A percentile compares a stretch with the other conserved stretches of the same genome.
Conservation (phyloP, 139 green algal species). For the Closterium sp. region DNA sequence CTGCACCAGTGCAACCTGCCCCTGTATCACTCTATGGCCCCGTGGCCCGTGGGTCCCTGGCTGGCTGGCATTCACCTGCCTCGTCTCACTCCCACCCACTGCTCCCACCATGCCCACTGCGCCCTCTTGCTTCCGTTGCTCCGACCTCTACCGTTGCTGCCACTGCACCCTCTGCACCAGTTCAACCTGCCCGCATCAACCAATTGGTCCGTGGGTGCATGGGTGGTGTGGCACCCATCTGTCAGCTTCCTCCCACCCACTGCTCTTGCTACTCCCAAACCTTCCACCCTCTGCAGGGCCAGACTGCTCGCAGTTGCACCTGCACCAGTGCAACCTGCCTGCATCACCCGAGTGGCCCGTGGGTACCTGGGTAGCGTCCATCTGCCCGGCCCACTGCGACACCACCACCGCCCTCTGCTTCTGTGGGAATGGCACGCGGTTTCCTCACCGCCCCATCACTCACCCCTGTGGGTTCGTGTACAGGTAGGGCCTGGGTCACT, state of each 20-base stretch:
- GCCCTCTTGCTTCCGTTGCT: too few species aligned
- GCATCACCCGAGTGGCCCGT: neutral
- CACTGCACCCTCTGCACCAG: too few species aligned
- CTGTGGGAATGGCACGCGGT: neutral
- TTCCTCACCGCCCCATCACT: neutral
- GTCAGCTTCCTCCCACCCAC: too few species aligned
- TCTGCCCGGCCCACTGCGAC: slow-evolving; percentile 14
- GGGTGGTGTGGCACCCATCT: too few species aligned
- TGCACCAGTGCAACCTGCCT: slow-evolving; percentile 14
- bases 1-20: too few species aligned
- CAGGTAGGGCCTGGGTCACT: neutral
- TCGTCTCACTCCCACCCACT: neutral
- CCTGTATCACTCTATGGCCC: too few species aligned
- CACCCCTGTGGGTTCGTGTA: neutral
- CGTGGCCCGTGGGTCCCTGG: too few species aligned
- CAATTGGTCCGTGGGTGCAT: too few species aligned
- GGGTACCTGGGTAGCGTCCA: slow-evolving; percentile 2
- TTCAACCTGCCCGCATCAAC: too few species aligned
- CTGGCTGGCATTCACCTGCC: too few species aligned
- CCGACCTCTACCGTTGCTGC: neutral
- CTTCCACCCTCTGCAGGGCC: neutral
- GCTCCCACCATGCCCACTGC: too few species aligned
- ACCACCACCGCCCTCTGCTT: neutral
- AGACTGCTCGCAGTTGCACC: slow-evolving; percentile 15
- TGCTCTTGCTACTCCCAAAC: neutral